Percentiles rank a stretch among this genome's conserved stretches.
Conservation (phyloP, 495 filamentous ascomycete species). For the Sordaria brevicollis region DNA sequence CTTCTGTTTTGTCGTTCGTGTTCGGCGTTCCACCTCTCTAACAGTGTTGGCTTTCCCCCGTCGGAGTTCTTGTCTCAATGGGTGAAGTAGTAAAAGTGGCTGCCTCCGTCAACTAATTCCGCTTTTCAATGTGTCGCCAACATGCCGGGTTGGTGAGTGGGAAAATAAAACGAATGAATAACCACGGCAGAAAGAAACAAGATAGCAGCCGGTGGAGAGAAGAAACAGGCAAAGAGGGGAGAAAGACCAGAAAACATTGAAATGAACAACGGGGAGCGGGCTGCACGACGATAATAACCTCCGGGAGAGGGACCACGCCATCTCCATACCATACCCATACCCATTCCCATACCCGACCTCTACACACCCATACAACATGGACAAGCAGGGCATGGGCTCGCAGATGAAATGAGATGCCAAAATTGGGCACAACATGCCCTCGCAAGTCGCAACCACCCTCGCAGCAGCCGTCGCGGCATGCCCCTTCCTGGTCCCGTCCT, state of each 20-base stretch:
- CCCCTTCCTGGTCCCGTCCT: no score
- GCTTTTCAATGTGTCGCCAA: not conserved
- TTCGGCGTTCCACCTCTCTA: not conserved
- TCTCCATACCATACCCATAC: not conserved
- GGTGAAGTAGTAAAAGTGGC: not conserved
- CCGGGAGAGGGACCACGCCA: not conserved
- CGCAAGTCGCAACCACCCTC: not conserved
- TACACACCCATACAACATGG: no score
- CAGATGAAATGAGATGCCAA: not conserved
- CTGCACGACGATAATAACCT: slow-evolving; percentile 1
- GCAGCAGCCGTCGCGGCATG: not conserved
- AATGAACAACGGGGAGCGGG: not conserved
- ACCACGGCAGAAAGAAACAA: not conserved
- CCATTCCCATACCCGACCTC: no score
- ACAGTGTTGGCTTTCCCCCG: not conserved
- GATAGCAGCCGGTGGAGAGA: not conserved
- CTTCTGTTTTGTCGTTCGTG: not conserved
- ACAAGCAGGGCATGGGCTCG: not conserved
- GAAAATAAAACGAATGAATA: not conserved
- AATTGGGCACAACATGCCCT: not conserved
- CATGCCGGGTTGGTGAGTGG: not conserved
- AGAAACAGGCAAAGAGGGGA: not conserved
- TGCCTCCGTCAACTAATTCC: not conserved
- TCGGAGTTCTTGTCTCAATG: not conserved
- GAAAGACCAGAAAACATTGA: not conserved